Percentiles rank a stretch among this genome's conserved stretches.
These are phyloP conservation scores for Chrysoporthe austroafricana DNA, from an alignment of 2,329 filamentous ascomycete species.

Conservation along the genomic window DNA sequence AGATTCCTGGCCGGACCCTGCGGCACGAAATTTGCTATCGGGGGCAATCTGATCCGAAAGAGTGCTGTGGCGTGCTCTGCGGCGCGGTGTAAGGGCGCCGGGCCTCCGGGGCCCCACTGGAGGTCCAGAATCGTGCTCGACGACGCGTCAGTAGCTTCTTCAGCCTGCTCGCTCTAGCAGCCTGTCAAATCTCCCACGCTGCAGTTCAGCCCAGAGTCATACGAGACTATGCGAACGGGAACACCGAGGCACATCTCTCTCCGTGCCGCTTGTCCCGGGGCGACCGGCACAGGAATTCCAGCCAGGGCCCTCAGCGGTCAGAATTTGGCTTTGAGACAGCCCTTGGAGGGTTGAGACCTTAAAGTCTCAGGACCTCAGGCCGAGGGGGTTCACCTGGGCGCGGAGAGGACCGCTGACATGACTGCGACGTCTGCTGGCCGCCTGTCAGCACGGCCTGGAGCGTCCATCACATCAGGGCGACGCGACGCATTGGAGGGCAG, in stretches of 20 bases:
- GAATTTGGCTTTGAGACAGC: not conserved
- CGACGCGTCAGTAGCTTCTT: conserved; percentile 5
- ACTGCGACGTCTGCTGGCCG: not conserved
- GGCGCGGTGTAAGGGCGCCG: not conserved
- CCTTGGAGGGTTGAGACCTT: not conserved
- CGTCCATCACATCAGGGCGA: too few species aligned
- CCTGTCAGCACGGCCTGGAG: not conserved
- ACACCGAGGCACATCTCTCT: too few species aligned
- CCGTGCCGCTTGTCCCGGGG: too few species aligned
- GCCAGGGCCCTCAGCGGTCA: too few species aligned
- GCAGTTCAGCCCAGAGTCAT: too few species aligned
- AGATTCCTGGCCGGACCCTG: not conserved
- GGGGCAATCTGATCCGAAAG: not conserved
- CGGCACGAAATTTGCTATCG: not conserved
- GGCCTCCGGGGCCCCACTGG: not conserved
- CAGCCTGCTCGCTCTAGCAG: not conserved
- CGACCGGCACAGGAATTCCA: too few species aligned
- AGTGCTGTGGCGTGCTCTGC: not conserved
- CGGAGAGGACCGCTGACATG: not conserved
- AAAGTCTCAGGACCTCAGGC: not conserved
- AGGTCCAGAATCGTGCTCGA: not conserved
- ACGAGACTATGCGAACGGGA: too few species aligned
- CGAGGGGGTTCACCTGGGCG: not conserved
- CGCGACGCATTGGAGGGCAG: not conserved
- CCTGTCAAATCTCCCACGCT: not conserved